Evolutionary conservation across 371 early-diverging fungal genomes (phyloP).

Genomic region (Batrachochytrium dendrobatidis): DNA sequence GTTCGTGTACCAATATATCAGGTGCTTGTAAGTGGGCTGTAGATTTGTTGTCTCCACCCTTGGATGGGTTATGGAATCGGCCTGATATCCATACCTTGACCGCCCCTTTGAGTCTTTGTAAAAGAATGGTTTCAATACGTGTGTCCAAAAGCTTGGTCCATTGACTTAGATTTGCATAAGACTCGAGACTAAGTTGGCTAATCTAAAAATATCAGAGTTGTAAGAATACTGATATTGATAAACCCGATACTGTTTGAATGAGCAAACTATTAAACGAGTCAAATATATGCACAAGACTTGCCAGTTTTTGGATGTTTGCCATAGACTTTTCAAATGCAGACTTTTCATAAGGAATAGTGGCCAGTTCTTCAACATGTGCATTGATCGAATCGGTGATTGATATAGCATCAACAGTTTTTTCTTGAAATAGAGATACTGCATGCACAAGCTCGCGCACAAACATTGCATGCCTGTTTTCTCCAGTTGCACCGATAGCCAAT

Average conservation of each 20-base stretch:
- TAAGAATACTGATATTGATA: neutral
- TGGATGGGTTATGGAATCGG: slow-evolving; percentile 2
- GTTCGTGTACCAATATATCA: slow-evolving; percentile 26
- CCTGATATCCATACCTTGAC: slow-evolving; percentile 59
- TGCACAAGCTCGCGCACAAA: slow-evolving; percentile 93
- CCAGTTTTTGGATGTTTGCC: slow-evolving; percentile 73
- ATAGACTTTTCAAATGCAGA: slow-evolving; percentile 63
- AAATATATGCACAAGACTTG: slow-evolving; percentile 14
- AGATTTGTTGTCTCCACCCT: slow-evolving; percentile 7
- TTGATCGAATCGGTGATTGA: slow-evolving; percentile 74
- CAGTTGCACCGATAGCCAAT: slow-evolving; percentile 6
- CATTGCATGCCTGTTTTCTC: slow-evolving; percentile 80
- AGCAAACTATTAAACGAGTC: neutral
- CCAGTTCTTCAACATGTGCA: slow-evolving; percentile 70
- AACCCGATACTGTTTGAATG: neutral
- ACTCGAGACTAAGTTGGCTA: slow-evolving; percentile 72
- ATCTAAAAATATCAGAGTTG: too few relatives aligned
- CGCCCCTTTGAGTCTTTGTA: slow-evolving; percentile 68
- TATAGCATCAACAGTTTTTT: slow-evolving; percentile 83
- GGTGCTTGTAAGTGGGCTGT: slow-evolving; percentile 8
- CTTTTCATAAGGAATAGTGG: slow-evolving; percentile 66
- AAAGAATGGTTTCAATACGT: slow-evolving; percentile 74
- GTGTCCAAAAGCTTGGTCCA: slow-evolving; percentile 83
- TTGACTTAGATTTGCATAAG: slow-evolving; percentile 82
- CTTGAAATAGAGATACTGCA: slow-evolving; percentile 87